These are phyloP conservation scores for Aureobasidium melanogenum DNA, from an alignment of 2,329 filamentous ascomycete genomes.

Conservation along the genomic window DNA sequence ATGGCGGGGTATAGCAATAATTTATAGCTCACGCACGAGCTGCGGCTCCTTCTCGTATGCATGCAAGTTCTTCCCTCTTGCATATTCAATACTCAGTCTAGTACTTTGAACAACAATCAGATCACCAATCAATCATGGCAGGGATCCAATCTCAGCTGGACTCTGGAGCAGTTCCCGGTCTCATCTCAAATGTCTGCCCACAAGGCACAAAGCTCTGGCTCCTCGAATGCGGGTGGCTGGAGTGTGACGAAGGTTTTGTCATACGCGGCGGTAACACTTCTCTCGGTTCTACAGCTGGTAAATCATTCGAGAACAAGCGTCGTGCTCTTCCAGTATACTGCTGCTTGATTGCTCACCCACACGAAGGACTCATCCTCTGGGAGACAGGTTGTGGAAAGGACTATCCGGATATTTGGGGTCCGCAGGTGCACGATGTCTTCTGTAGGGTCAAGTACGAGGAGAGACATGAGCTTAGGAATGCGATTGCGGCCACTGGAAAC, in stretches of 20 bases:
- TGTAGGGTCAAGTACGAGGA: slow-evolving; percentile 25
- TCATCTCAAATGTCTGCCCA: slow-evolving; percentile 31
- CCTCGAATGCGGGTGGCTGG: slow-evolving; percentile 36
- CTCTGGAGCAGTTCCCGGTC: slow-evolving; percentile 24
- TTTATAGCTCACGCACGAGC: neutral
- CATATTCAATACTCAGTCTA: neutral
- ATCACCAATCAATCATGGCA: slow-evolving; percentile 4
- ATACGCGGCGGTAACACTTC: slow-evolving; percentile 34
- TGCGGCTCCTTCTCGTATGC: neutral
- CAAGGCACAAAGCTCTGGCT: slow-evolving; percentile 40
- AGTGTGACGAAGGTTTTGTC: slow-evolving; percentile 40
- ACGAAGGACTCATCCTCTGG: slow-evolving; percentile 36
- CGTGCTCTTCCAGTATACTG: slow-evolving; percentile 34
- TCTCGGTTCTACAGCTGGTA: slow-evolving; percentile 24
- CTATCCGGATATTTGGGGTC: slow-evolving; percentile 28
- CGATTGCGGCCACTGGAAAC: slow-evolving; percentile 27
- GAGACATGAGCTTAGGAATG: slow-evolving; percentile 26
- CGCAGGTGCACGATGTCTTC: slow-evolving; percentile 27
- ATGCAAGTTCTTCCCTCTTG: neutral
- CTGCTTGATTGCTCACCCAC: slow-evolving; percentile 37
- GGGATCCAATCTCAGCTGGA: slow-evolving; percentile 24
- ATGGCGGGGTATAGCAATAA: neutral
- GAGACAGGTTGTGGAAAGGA: slow-evolving; percentile 40
- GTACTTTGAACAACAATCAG: neutral
- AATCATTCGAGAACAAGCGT: slow-evolving; percentile 33